Evolutionary conservation across 176 grass and related monocot genomes (phyloP).

Genomic region (Olyra latifolia): DNA sequence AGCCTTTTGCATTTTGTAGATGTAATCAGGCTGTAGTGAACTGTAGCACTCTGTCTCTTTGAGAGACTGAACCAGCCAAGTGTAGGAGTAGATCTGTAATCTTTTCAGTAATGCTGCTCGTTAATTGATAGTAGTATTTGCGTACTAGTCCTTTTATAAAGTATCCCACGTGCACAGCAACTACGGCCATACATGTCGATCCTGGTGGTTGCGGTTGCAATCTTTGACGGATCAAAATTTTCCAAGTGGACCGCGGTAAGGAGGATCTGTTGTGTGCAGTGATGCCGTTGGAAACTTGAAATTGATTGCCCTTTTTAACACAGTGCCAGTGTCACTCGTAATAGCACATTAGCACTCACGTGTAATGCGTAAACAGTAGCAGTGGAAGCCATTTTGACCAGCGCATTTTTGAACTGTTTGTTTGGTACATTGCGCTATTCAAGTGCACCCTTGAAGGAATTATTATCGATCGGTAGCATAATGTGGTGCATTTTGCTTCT

Average conservation of each 20-base stretch:
- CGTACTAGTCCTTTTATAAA: background rate
- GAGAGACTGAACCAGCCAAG: background rate
- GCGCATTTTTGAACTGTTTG: background rate
- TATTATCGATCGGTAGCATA: background rate
- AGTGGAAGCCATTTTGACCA: constrained; percentile 13
- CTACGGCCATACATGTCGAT: background rate
- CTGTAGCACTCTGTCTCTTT: background rate
- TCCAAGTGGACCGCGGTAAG: background rate
- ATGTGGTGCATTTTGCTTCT: background rate
- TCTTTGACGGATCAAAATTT: background rate
- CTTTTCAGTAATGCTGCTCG: background rate
- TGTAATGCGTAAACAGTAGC: background rate
- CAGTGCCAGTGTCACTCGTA: background rate
- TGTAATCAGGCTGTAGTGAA: constrained; percentile 14
- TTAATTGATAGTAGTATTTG: background rate
- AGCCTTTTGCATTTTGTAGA: background rate
- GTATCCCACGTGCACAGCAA: background rate
- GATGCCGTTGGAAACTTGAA: background rate
- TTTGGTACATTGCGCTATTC: background rate
- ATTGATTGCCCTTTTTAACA: background rate
- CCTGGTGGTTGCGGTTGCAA: background rate
- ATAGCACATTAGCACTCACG: background rate
- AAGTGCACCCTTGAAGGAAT: background rate
- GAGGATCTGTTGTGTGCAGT: background rate
- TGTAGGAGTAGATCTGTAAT: background rate